Base-by-base conservation (phyloP, 163 green algal species). In the Chlorella variabilis region DNA sequence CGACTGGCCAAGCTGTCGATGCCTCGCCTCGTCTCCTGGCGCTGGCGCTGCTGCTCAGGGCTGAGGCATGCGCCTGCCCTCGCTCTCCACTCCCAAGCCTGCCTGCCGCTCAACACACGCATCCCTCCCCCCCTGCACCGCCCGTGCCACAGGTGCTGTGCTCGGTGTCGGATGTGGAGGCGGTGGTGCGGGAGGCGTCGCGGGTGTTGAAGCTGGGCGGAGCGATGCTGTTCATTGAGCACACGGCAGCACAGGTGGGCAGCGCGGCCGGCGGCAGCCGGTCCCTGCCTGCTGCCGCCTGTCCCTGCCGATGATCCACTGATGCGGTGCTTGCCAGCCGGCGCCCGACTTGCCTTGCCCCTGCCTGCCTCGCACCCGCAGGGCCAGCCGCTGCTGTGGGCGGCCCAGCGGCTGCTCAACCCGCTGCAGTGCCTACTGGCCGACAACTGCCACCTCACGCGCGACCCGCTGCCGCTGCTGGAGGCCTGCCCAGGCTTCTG, bases 381-480 rank as follows among this genome's bases (percentile, higher is more conserved):
- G 11, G 63, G 70, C 33, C 71, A 62, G 61, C 63, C 83, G 45
- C 71, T 93, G 66, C 81, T 93, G 39, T 74, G 77, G 29, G 5
- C 91, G 42, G 83, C 82, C 27, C 93, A 97, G 85, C 42, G 65
- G 11, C 17, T 91, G 21, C 48, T 97, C 9, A 85, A 91, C 49
- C 93, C 94, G 27, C 70, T 98, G 82, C 93, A 97, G 87, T 83
- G 81, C 3, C 33, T 87, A 36, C 58, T 96, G 49, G 93, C 94
- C 13, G 94, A 96, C 68, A 90, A 92, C 4, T 97, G 93, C 80
- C 84, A 94, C 79, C 82, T 97, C 7, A 93, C 80, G 0, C 77
- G 94, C 0, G 83, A 96, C 67, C 94, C 93, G 4, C 39, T 81
- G 11, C 59, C 71, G 3, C 56, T 80, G 27, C 80, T 95, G 15